Conservation (phyloP, 192 early-diverging fungal species). For the Entomortierella parvispora region DNA sequence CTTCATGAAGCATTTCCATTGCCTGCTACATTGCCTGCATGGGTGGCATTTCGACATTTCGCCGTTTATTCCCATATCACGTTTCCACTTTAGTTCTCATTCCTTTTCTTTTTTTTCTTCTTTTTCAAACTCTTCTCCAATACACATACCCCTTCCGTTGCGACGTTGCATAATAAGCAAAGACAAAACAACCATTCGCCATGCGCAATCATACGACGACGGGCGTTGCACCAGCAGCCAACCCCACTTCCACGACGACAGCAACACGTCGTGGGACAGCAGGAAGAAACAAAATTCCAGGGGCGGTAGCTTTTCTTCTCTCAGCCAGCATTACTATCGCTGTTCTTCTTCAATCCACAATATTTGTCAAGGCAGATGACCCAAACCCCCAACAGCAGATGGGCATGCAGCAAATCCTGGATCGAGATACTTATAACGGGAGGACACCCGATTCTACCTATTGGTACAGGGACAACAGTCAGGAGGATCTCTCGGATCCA, state of each 20-base stretch:
- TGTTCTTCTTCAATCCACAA: background rate
- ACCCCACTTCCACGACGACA: background rate
- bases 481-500: background rate
- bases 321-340: too few species aligned
- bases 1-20: too few species aligned
- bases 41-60: too few species aligned
- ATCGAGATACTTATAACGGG: constrained; percentile 21
- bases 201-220: background rate
- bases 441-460: constrained; percentile 7
- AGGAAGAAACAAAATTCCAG: too few species aligned
- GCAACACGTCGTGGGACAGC: too few species aligned
- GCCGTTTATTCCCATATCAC: too few species aligned
- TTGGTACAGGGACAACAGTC: background rate
- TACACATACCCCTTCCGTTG: too few species aligned
- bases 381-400: constrained; percentile 28
- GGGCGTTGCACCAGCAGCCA: background rate
- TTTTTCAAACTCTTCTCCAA: too few species aligned
- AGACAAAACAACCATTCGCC: too few species aligned
- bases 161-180: too few species aligned
- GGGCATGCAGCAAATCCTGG: constrained; percentile 13
- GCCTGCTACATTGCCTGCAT: too few species aligned
- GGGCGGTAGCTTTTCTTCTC: too few species aligned
- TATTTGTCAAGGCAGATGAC: background rate
- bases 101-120: constrained; percentile 1
- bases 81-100: background rate